Conservation (phyloP, 768 basidiomycete genomes). For the Lyophyllum semitale region DNA sequence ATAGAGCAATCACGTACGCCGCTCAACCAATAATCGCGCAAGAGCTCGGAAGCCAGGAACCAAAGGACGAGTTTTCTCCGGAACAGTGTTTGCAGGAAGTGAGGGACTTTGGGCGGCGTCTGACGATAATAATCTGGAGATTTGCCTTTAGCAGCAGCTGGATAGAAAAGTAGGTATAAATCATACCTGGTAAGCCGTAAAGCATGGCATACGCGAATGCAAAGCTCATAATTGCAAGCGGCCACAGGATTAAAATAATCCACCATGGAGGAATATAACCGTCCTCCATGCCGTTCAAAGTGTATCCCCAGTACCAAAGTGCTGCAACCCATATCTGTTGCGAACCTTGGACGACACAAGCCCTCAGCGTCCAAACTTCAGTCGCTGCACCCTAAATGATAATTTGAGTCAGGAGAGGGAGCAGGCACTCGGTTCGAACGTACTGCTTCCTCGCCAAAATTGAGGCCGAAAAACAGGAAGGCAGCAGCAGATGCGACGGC, state of each 20-base stretch:
- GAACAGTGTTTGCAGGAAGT: conserved; percentile 88
- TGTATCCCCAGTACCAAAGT: conserved; percentile 94
- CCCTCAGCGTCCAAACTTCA: conserved; percentile 90
- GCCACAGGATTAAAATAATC: conserved; percentile 83
- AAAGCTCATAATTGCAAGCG: conserved; percentile 73
- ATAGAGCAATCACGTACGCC: conserved; percentile 52
- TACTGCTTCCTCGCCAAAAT: conserved; percentile 96
- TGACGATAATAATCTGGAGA: conserved; percentile 81
- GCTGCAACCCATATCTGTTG: conserved; percentile 97
- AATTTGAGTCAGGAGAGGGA: conserved; percentile 10
- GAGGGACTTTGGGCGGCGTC: conserved; percentile 92
- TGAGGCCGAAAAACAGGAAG: conserved; percentile 92
- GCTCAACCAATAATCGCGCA: conserved; percentile 92
- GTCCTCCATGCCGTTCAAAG: conserved; percentile 57
- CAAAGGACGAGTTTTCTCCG: conserved; percentile 90
- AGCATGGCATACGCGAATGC: conserved; percentile 83
- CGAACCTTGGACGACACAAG: conserved; percentile 91
- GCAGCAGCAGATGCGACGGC: conserved; percentile 91
- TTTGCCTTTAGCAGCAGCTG: conserved; percentile 12
- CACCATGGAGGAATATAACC: conserved; percentile 75
- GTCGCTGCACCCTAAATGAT: conserved; percentile 79
- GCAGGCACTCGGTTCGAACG: conserved; percentile 18
- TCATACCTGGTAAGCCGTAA: conserved; percentile 80
- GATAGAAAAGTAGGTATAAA: not conserved
- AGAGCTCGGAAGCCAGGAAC: conserved; percentile 91